Base-by-base conservation (phyloP, 2,329 filamentous ascomycete genomes). In the Camillea tinctor region DNA sequence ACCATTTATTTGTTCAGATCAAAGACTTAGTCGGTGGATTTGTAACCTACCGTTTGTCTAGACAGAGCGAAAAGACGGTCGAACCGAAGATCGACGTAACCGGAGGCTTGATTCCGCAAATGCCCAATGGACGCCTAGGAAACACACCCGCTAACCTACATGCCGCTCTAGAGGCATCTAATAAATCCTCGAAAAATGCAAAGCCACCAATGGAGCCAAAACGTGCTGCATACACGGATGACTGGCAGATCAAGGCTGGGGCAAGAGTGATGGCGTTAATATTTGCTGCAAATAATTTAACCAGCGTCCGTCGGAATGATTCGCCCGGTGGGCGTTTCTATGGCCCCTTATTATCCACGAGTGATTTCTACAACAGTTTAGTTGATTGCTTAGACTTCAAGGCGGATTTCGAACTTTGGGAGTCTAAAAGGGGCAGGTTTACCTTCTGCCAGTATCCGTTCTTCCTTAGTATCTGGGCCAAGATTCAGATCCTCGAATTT, bases 361-460 rank as follows among this genome's bases (percentile, higher is more conserved):
- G 87, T 68, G 88, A 92, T 68, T 97, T 97, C 71, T 97, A 97
- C 75, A 93, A 92, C 70, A 90, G 90, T 1, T 78, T 96, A 60
- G 83, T 97, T 9, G 93, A 97, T 72, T 92, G 92, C 68, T 86
- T 88, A n/a, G 92, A 97, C 71, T 81, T 97, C 6, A 85, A 95
- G 52, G 85, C 85, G 0, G 93, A 97, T 72, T 97, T 96, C 69
- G 92, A 96, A 70, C 83, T 86, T 9, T 97, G 93, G 93, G 93
- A 96, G 72, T 83, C 85, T 4, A 88, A 84, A 64, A 83, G 84
- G 55, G 82, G 83, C 20, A 91, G 87, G 66, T 97, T 97, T 71
- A 85, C 91, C 0, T 96, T 97, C 71, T 97, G 93, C 72, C 92
- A 96, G 72, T 96, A 96, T 69, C 92, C 93, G 0, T 96, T 97